These are phyloP conservation scores for Zoysia pacifica DNA, from an alignment of 176 grass and related monocot species.

Conservation along the genomic window DNA sequence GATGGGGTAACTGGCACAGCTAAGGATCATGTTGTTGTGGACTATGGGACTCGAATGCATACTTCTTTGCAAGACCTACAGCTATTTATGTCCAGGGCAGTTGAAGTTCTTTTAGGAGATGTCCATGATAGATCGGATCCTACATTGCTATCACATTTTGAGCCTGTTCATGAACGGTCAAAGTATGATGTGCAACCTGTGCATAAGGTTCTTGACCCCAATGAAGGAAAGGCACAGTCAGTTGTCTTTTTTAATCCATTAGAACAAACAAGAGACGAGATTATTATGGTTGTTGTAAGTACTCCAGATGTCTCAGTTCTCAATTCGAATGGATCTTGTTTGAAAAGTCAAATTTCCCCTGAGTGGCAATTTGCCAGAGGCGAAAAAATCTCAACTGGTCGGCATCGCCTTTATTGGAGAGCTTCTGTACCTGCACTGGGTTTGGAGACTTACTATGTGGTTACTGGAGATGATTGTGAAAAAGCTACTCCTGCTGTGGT, in stretches of 20 bases:
- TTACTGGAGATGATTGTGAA: conserved; percentile 63
- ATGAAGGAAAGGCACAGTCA: conserved; percentile 58
- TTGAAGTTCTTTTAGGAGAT: conserved; percentile 86
- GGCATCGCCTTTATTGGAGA: conserved; percentile 95
- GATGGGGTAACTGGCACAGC: conserved; percentile 98
- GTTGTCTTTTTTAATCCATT: conserved; percentile 78
- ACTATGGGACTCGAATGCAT: conserved; percentile 95
- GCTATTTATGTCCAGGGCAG: conserved; percentile 82
- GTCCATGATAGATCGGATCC: conserved; percentile 82
- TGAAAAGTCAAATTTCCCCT: conserved; percentile 88
- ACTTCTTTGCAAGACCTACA: conserved; percentile 91
- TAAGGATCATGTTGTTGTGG: conserved; percentile 89
- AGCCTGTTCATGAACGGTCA: conserved; percentile 73
- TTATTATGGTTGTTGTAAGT: conserved; percentile 86
- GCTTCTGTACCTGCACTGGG: conserved; percentile 90
- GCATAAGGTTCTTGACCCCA: conserved; percentile 59
- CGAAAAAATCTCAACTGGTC: conserved; percentile 51
- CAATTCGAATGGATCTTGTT: conserved; percentile 80
- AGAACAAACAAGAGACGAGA: conserved; percentile 93
- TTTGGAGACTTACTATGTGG: conserved; percentile 84
- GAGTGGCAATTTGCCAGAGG: conserved; percentile 70
- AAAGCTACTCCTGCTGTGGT: conserved; percentile 66
- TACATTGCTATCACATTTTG: conserved; percentile 75
- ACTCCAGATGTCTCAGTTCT: conserved; percentile 73
- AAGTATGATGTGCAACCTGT: conserved; percentile 90